Evolutionary conservation across 345 rosid species (phyloP), one percentile per base, ranked within the genome.

Genomic region (Punica granatum): DNA sequence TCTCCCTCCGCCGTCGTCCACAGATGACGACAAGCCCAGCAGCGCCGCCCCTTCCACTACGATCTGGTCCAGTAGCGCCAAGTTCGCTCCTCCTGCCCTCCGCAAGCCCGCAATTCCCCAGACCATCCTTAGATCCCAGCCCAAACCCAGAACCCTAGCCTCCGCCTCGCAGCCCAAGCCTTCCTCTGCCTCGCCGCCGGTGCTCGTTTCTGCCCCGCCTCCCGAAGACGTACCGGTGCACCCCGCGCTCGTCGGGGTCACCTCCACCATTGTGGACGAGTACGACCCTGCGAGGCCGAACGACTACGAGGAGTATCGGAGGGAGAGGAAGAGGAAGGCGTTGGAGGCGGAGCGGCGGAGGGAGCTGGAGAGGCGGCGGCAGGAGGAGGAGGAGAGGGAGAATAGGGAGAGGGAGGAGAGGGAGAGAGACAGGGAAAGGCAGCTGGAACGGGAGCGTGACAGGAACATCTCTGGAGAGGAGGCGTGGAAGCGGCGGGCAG

Each of bases 251-350:
- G 89, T 92, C 19, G 98, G 87, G 53, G 86, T 94, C 49, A 83
- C 88, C 5, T 86, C 99, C 33, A 76, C 82, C 10, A 97, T 94
- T 25, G 74, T 81, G 12, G 98, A 91, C 25, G 99, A 94, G 86
- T 94, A 94, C 69, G 99, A 94, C 72, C 99, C 99, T 1, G 89
- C 96, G 32, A 81, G 90, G 70, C 99, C 99, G 42, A 94, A 94
- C 35, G 96, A 89, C 63, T 94, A 94, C 80, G 99, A 91, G 67
- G 98, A 94, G 53, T 94, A 88, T 59, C 63, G 79, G 70, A 73
- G 81, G 65, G 99, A 91, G 84, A 88, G 84, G 84, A 88, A 86
- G 79, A 83, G 77, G 70, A 89, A 84, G 76, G 87, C 80, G 13
- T 35, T 66, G 82, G 98, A 93, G 73, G 97, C 88, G 31, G 96